Base-by-base conservation (phyloP, 164 flowering plant species). In the Tetrastigma voinierianum region DNA sequence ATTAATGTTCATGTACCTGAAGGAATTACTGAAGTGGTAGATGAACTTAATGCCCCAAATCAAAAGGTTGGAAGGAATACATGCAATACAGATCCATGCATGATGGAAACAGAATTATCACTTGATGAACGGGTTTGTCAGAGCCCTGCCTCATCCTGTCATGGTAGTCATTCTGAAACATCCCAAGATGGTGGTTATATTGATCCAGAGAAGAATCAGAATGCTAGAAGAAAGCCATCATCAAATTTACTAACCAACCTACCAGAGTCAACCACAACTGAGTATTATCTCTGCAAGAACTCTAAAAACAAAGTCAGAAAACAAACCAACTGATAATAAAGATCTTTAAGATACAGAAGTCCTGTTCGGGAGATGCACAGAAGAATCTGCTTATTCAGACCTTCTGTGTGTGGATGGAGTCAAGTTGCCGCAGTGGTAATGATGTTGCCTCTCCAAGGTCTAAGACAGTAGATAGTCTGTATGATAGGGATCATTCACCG, bases 41-140 rank as follows among this genome's bases (percentile, higher is more conserved):
- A 73, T 48, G 40, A 53, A 59, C n/a, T 18, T 25, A 53, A 43
- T 52, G 64, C 54, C 24, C 66, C 51, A 49, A 48, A 62, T 25
- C 72, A 71, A 77, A 69, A 12, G 23, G 58, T 17, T 59, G 16
- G 32, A 62, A 58, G 65, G 17, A 65, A 57, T 61, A 40, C 53
- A 25, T 21, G 32, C 54, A 21, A 56, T 43, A 49, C 65, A 44
- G 75, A 64, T 25, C 64, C 67, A 23, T 67, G 57, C 63, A 24
- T 23, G 40, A 32, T 44, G 61, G 74, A 70, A 63, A 60, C 73
- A 44, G 83, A 82, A 72, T 70, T 78, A 66, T 61, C 76, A 51
- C 70, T 59, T 66, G 69, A 65, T 14, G 70, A 65, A 58, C 72
- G 25, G 51, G 65, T 49, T 69, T 74, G 70, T 49, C 62, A 47